Conservation (phyloP, 2,329 filamentous ascomycete genomes). For the Hypoxylon sp. region DNA sequence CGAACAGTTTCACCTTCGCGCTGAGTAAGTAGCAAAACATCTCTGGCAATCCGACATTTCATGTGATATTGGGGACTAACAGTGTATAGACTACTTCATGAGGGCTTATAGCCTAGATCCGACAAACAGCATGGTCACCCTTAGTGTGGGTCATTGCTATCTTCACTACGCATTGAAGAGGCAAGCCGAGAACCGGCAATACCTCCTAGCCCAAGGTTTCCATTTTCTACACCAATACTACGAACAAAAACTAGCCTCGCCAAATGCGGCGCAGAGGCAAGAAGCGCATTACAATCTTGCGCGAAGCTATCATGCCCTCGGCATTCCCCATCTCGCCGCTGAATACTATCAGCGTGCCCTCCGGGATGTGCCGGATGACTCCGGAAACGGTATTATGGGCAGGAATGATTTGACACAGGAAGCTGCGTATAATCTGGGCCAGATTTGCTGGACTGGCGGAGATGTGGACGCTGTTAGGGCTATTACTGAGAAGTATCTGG, state of each 20-base stretch:
- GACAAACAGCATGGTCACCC: constrained; percentile 81
- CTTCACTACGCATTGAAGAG: constrained; percentile 91
- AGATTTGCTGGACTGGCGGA: constrained; percentile 52
- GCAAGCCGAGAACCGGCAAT: constrained; percentile 91
- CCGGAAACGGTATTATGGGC: constrained; percentile 41
- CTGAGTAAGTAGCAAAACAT: constrained; percentile 68
- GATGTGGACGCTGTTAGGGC: constrained; percentile 47
- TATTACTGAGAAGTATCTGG: constrained; percentile 48
- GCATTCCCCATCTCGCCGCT: constrained; percentile 79
- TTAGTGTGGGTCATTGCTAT: constrained; percentile 87
- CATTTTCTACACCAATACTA: constrained; percentile 84
- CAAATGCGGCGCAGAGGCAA: constrained; percentile 65
- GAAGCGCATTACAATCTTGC: constrained; percentile 89
- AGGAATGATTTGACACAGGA: constrained; percentile 49
- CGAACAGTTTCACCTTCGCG: constrained; percentile 85
- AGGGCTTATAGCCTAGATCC: constrained; percentile 82
- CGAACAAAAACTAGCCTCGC: constrained; percentile 64
- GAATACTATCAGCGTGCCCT: constrained; percentile 74
- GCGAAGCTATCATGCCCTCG: constrained; percentile 81
- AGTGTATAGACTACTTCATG: constrained; percentile 80
- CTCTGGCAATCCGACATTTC: background rate
- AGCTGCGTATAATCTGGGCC: constrained; percentile 53
- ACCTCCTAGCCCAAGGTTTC: constrained; percentile 86
- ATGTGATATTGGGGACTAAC: constrained; percentile 23
- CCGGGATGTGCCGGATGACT: constrained; percentile 54